Evolutionary conservation across 2,329 filamentous ascomycete genomes (phyloP).

Genomic region (Fusarium xyrophilum): DNA sequence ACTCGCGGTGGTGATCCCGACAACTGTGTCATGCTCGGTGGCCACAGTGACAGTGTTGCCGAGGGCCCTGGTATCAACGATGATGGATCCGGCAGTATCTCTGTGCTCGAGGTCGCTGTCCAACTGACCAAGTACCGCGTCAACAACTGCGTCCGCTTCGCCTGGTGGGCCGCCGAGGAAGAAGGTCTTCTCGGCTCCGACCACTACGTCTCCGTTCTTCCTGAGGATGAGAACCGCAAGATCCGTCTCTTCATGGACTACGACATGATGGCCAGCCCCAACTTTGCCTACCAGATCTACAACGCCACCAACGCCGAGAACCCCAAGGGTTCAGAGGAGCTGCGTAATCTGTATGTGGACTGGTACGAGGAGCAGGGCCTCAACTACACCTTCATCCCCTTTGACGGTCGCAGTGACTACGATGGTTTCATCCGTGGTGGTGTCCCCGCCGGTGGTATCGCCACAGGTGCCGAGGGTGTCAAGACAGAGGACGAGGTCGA

Average conservation of each 20-base stretch:
- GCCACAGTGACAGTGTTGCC: constrained; percentile 67
- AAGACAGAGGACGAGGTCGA: constrained; percentile 72
- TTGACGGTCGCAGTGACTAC: constrained; percentile 83
- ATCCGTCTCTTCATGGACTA: constrained; percentile 74
- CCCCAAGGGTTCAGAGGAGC: constrained; percentile 73
- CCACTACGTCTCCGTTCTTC: constrained; percentile 64
- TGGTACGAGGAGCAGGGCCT: constrained; percentile 69
- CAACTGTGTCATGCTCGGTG: constrained; percentile 71
- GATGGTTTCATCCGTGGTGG: constrained; percentile 76
- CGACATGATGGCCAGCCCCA: constrained; percentile 72
- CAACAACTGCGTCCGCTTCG: constrained; percentile 71
- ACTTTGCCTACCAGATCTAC: constrained; percentile 74
- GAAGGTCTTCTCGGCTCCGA: constrained; percentile 70
- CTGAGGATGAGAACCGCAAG: constrained; percentile 64
- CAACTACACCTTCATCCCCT: constrained; percentile 74
- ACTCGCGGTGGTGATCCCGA: constrained; percentile 64
- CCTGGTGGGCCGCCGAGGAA: constrained; percentile 73
- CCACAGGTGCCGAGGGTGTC: constrained; percentile 77
- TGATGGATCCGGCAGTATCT: constrained; percentile 72
- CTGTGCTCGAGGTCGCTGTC: constrained; percentile 67
- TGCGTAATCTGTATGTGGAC: constrained; percentile 70
- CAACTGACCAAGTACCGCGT: constrained; percentile 64
- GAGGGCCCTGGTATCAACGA: constrained; percentile 79
- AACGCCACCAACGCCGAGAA: constrained; percentile 73
- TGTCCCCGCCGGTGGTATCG: constrained; percentile 77